Base-by-base conservation (phyloP, 345 rosid genomes). In the Acer negundo region DNA sequence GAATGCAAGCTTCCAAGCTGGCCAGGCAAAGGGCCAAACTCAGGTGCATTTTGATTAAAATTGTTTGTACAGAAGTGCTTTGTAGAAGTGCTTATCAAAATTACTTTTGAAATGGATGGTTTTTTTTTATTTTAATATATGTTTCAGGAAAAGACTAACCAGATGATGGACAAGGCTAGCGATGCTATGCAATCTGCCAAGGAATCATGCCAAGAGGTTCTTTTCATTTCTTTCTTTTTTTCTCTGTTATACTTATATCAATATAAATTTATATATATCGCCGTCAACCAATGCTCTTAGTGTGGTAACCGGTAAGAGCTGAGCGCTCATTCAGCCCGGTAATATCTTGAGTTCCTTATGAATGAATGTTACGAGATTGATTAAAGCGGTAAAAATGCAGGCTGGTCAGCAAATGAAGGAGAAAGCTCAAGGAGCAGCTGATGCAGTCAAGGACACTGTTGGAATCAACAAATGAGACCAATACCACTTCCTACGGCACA, bases 391-490 rank as follows among this genome's bases (percentile, higher is more conserved):
- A 28, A 2, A n/a, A 20, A 17, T 31, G 70, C 79, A 69, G 88
- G 76, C 82, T 62, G 87, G 85, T 13, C 83, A 82, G 81, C 86
- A 79, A 76, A 58, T 77, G 67, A 62, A 15, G 83, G 77, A 72
- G 0, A 82, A 79, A 20, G 86, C 89, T 75, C 84, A 80, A 49
- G 85, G 59, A 0, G 82, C 81, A 17, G 80, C 81, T 49, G 85
- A 85, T 26, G 77, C 84, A 59, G 74, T 74, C 7, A 83, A 85
- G 81, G 76, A 64, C 22, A 47, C 78, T 24, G 69, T 73, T 66
- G 83, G 82, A 46, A 62, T 65, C 31, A 68, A 81, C 82, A 88
- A 81, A 47, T 84, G 70, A 87, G 56, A 12, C 20, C 38, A 73
- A 9, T 42, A 1, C 46, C 46, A 42, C 10, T 9, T 35, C 38